phyloP scores from a whole-genome alignment of 1,139 yeast genomes.

The Lodderomyces pseudojiufengensis region DNA sequence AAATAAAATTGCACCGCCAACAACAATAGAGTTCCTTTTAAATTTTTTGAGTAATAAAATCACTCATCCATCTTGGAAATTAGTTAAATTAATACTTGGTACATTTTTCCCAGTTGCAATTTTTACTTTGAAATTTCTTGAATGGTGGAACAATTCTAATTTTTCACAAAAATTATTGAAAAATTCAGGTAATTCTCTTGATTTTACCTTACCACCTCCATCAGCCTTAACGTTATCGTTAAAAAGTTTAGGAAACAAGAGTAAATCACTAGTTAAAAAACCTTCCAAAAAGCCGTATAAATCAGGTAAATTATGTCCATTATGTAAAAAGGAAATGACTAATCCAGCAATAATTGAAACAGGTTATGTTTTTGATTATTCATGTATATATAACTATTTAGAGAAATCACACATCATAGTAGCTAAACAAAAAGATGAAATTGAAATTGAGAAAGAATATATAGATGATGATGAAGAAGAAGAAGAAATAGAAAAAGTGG shows the following conservation, averaged over 20 bases:
- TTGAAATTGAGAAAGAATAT: conserved; percentile 8
- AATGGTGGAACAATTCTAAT: conserved; percentile 92
- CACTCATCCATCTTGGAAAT: conserved; percentile 39
- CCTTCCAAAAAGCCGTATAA: conserved; percentile 15
- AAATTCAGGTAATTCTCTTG: conserved; percentile 47
- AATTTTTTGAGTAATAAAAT: conserved; percentile 27
- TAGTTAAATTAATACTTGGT: conserved; percentile 40
- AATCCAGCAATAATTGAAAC: conserved; percentile 90
- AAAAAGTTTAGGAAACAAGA: conserved; percentile 11
- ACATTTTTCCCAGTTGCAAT: conserved; percentile 80
- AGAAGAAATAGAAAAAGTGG: conserved; percentile 20
- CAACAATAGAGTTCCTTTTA: conserved; percentile 43
- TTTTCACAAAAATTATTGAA: conserved; percentile 61
- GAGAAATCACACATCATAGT: conserved; percentile 42
- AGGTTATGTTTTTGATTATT: conserved; percentile 86
- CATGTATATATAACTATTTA: conserved; percentile 73
- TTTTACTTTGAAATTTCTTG: conserved; percentile 78
- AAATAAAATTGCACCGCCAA: conserved; percentile 47
- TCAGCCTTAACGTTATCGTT: conserved; percentile 23
- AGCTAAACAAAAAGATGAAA: conserved; percentile 14
- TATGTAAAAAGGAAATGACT: conserved; percentile 62
- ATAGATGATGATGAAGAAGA: conserved; percentile 11
- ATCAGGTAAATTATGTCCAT: conserved; percentile 54
- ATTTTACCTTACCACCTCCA: conserved; percentile 56
- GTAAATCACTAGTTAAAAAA: neutral